A percentile compares a stretch with the other conserved stretches of the same genome.
Conservation (phyloP, 2,329 filamentous ascomycete species). For the Botrytis fabae region DNA sequence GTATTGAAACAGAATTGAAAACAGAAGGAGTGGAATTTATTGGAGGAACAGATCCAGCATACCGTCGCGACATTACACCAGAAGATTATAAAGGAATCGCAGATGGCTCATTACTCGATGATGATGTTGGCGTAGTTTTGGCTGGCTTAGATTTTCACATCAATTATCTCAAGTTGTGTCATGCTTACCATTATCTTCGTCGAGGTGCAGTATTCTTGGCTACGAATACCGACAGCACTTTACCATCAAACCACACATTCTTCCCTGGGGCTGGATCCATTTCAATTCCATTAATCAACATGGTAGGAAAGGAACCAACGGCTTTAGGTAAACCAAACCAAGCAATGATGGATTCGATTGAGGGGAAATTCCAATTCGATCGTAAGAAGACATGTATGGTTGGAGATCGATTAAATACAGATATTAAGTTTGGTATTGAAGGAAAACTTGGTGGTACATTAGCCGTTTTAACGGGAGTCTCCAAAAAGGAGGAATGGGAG, state of each 20-base stretch:
- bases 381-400: constrained; percentile 89
- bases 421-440: constrained; percentile 93
- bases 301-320: constrained; percentile 67
- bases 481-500: constrained; percentile 80
- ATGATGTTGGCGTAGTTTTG: constrained; percentile 85
- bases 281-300: constrained; percentile 74
- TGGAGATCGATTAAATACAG: constrained; percentile 89
- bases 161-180: constrained; percentile 88
- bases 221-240: constrained; percentile 88
- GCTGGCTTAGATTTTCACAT: constrained; percentile 91
- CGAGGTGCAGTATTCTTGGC: constrained; percentile 84
- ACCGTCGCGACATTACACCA: constrained; percentile 74
- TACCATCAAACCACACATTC: constrained; percentile 77
- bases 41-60: constrained; percentile 80
- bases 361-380: constrained; percentile 91
- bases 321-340: constrained; percentile 92
- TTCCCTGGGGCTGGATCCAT: constrained; percentile 91
- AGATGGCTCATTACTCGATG: constrained; percentile 73
- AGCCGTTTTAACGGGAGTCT: constrained; percentile 87
- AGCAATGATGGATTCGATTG: constrained; percentile 99
- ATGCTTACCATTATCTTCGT: constrained; percentile 82
- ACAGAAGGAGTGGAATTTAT: constrained; percentile 78
- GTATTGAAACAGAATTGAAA: constrained; percentile 84
- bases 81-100: constrained; percentile 81
- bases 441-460: constrained; percentile 88